Evolutionary conservation across 768 basidiomycete genomes (phyloP).

Genomic region (Neoboletus magnificus): DNA sequence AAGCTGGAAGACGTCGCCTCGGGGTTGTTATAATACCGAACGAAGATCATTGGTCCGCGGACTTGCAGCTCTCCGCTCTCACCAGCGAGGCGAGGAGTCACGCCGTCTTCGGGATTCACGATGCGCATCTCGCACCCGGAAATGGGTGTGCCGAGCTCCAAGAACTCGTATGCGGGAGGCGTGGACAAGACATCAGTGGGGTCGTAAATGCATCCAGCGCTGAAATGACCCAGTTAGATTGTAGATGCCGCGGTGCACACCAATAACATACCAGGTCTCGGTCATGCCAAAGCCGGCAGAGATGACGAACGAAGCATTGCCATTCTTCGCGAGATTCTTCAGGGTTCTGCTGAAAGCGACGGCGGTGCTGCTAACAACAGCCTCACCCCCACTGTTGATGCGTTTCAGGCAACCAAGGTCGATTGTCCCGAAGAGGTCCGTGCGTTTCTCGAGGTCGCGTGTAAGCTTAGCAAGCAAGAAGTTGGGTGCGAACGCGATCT

Average conservation of each 20-base stretch:
- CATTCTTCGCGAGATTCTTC: constrained; percentile 22
- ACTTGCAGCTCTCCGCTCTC: not conserved
- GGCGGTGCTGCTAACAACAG: constrained; percentile 39
- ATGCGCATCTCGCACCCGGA: constrained; percentile 36
- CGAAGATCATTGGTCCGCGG: not conserved
- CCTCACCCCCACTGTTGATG: constrained; percentile 43
- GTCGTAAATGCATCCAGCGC: constrained; percentile 43
- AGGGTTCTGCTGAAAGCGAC: constrained; percentile 36
- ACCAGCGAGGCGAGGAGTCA: constrained; percentile 17
- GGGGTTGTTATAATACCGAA: not conserved
- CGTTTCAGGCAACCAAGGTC: constrained; percentile 34
- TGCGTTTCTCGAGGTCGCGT: constrained; percentile 30
- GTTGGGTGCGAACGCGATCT: constrained; percentile 38
- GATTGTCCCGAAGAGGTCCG: constrained; percentile 25
- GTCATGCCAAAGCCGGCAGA: constrained; percentile 36
- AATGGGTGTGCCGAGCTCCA: constrained; percentile 36
- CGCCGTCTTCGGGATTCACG: constrained; percentile 29
- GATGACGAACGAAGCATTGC: constrained; percentile 34
- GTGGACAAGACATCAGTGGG: constrained; percentile 22
- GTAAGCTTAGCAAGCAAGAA: constrained; percentile 40
- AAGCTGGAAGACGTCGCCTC: constrained; percentile 34
- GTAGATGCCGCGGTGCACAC: not conserved
- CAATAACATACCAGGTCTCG: constrained; percentile 36
- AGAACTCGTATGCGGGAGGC: constrained; percentile 30
- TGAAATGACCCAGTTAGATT: not conserved